Evolutionary conservation across 805 yeast species (phyloP).

Genomic region (Kuraishia piskuri): DNA sequence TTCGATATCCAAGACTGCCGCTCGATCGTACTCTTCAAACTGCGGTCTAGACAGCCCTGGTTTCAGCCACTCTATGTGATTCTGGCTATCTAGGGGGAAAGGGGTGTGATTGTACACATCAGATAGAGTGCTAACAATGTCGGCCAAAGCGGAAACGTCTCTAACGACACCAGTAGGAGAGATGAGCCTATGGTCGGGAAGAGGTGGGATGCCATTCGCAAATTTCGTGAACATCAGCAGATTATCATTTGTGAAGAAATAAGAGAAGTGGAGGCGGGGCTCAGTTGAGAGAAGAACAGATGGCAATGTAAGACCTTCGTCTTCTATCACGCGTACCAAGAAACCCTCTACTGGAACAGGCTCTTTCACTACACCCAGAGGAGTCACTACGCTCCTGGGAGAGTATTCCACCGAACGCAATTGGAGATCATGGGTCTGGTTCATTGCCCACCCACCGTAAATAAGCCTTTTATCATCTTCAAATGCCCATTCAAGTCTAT

Average conservation of each 20-base stretch:
- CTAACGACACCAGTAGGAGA: conserved; percentile 28
- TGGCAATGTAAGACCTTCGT: conserved; percentile 22
- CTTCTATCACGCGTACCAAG: conserved; percentile 43
- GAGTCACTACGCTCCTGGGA: conserved; percentile 19
- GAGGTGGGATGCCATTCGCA: conserved; percentile 53
- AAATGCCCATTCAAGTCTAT: conserved; percentile 63
- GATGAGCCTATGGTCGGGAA: conserved; percentile 16
- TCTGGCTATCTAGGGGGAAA: conserved; percentile 40
- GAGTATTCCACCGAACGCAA: conserved; percentile 39
- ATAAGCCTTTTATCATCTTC: conserved; percentile 34
- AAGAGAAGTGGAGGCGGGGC: conserved; percentile 40
- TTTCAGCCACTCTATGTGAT: conserved; percentile 57
- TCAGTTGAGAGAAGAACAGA: conserved; percentile 8
- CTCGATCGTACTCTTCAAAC: conserved; percentile 31
- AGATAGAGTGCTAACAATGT: conserved; percentile 20
- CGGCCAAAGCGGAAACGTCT: conserved; percentile 15
- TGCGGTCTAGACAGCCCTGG: conserved; percentile 23
- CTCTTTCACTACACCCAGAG: conserved; percentile 27
- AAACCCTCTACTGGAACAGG: conserved; percentile 84
- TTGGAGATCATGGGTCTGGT: conserved; percentile 48
- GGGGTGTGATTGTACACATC: conserved; percentile 40
- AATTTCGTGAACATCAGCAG: conserved; percentile 51
- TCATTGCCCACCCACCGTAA: conserved; percentile 33
- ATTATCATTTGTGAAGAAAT: conserved; percentile 56
- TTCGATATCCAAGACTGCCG: conserved; percentile 58